These are phyloP conservation scores for Wickerhamomyces rabaulensis DNA, from an alignment of 805 yeast species.

Conservation along the genomic window DNA sequence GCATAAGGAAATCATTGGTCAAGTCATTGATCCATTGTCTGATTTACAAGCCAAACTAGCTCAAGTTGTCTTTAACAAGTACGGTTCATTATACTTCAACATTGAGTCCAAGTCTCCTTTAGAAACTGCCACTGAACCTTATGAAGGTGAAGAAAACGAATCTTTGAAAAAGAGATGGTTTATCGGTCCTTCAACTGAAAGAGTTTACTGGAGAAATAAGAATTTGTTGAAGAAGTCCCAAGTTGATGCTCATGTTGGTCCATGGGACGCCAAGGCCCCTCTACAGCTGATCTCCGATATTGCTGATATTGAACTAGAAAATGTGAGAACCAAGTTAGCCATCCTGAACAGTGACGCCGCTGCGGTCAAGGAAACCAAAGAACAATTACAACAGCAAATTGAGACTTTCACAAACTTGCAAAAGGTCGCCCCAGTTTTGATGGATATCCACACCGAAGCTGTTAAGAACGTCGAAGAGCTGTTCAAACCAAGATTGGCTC, in stretches of 20 bases:
- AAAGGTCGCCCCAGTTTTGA: conserved; percentile 50
- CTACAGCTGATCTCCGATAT: conserved; percentile 57
- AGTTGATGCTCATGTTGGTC: conserved; percentile 58
- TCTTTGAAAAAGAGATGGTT: conserved; percentile 66
- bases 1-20: conserved; percentile 44
- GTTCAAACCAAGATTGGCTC: conserved; percentile 65
- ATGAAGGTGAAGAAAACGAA: conserved; percentile 55
- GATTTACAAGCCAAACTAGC: conserved; percentile 57
- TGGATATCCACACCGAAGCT: conserved; percentile 42
- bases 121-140: conserved; percentile 29
- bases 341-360: conserved; percentile 48
- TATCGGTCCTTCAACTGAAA: conserved; percentile 86
- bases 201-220: conserved; percentile 69
- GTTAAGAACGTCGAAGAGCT: conserved; percentile 61
- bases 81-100: conserved; percentile 79
- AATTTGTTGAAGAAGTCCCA: conserved; percentile 44
- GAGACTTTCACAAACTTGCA: conserved; percentile 58
- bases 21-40: conserved; percentile 68
- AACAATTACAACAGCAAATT: conserved; percentile 43
- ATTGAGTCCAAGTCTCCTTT: conserved; percentile 50
- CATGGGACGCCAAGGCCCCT: conserved; percentile 62
- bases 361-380: conserved; percentile 38
- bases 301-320: conserved; percentile 63
- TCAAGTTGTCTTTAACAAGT: conserved; percentile 56
- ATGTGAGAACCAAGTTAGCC: conserved; percentile 46